A percentile compares a stretch with the other conserved stretches of the same genome.
Evolutionary conservation across 2,329 filamentous ascomycete genomes (phyloP).

Genomic region (Aureobasidium melanogenum): DNA sequence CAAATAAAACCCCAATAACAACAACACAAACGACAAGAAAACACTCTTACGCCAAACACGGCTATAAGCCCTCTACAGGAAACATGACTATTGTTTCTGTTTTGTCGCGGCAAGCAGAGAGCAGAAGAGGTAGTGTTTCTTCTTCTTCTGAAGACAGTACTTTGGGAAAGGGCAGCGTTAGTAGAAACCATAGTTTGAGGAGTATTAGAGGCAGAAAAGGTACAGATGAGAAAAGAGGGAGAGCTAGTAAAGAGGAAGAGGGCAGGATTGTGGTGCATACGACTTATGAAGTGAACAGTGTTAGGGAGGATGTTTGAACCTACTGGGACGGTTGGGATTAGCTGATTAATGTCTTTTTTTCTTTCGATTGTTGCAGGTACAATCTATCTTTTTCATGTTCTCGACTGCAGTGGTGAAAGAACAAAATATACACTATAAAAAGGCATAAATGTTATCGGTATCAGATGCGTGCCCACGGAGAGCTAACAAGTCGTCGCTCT

Average conservation of each 20-base stretch:
- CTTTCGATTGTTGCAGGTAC: too few species aligned
- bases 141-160: neutral
- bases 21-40: neutral
- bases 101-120: neutral
- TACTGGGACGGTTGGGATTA: too few species aligned
- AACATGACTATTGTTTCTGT: neutral
- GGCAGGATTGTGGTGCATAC: slow-evolving; percentile 1
- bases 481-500: too few species aligned
- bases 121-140: neutral
- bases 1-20: neutral
- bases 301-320: neutral
- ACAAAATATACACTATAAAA: too few species aligned
- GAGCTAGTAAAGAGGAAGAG: neutral
- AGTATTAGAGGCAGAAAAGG: neutral
- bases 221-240: neutral
- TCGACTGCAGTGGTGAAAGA: too few species aligned
- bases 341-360: neutral
- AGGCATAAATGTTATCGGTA: too few species aligned
- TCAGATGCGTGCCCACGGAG: too few species aligned
- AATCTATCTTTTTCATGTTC: too few species aligned
- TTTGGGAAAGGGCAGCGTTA: neutral
- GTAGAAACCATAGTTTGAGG: neutral
- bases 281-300: neutral
- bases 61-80: neutral
- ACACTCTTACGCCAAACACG: neutral